phyloP scores from a whole-genome alignment of 1,284 basidiomycete genomes.

The Pseudozyma sp. region DNA sequence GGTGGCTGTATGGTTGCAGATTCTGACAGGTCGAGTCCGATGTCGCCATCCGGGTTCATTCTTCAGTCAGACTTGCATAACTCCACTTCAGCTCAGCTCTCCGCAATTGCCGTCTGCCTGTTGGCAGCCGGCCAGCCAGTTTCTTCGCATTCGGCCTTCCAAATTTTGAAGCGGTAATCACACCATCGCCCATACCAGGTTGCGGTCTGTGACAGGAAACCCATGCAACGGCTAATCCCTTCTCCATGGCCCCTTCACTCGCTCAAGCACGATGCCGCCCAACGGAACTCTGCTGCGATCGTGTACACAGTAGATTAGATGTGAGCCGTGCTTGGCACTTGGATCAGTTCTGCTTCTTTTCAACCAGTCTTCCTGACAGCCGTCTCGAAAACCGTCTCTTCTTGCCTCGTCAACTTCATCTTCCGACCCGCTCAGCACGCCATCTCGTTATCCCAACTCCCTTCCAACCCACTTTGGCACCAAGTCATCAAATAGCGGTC shows the following conservation, averaged over 20 bases:
- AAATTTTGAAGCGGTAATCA: no score
- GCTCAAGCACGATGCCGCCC: no score
- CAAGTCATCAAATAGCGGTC: no score
- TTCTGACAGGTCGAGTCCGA: slow-evolving; percentile 35
- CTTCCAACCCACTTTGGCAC: background rate
- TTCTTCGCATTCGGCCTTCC: background rate
- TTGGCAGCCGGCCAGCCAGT: background rate
- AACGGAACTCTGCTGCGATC: no score
- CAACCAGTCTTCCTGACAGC: background rate
- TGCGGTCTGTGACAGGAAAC: no score
- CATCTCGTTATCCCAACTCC: slow-evolving; percentile 1
- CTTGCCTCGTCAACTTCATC: background rate
- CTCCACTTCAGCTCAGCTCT: background rate
- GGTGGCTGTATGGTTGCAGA: slow-evolving; percentile 9
- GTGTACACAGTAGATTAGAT: no score
- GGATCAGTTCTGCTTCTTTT: no score
- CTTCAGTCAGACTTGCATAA: slow-evolving; percentile 42
- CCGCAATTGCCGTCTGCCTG: background rate
- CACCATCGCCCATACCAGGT: no score
- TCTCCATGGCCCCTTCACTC: no score
- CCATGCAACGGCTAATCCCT: no score
- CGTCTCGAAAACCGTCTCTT: background rate
- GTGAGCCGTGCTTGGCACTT: no score
- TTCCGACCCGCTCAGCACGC: slow-evolving; percentile 12
- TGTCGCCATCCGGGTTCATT: slow-evolving; percentile 36